Evolutionary conservation across 345 rosid genomes (phyloP), one percentile per base, ranked within the genome.

Genomic region (Citrus hindsii): DNA sequence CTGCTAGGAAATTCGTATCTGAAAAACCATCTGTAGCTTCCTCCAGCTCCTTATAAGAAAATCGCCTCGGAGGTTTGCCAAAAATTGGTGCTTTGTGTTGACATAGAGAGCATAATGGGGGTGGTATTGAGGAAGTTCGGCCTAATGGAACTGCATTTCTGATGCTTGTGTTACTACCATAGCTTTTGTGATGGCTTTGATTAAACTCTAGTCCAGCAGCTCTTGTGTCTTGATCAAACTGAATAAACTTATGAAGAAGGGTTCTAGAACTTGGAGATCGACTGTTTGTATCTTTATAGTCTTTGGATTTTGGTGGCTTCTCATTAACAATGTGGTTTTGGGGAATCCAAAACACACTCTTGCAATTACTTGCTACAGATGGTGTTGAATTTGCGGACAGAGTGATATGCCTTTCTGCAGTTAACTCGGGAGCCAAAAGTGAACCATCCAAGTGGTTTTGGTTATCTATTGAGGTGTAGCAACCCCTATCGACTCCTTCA

Each of bases 41-140:
- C 65, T 83, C 85, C 24, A 92, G 82, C 71, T 87, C 91, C 66
- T 82, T 82, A 64, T 79, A 90, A 58, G 96, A 86, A 80, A 92
- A 89, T 63, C 81, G 75, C 68, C 84, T 82, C 9, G 93, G 96
- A 72, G 96, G 93, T 74, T 90, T 90, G 73, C 93, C 93, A 79
- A 90, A 90, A 69, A 81, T 78, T 0, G 96, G 93, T 46, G 96
- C 87, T 82, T 86, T 87, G 77, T 90, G 88, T 75, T 87, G 91
- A 85, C 96, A 92, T n/a, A 89, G 75, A 8, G 93, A 88, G 81
- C 96, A 92, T 67, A 92, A 70, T 10, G 96, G 96, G 79, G 96
- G 96, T 68, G 96, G 96, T 76, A 76, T 72, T 2, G 90, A 90
- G 72, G 91, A 87, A 56, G 84, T 80, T 87, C 92, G 87, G 55